Conservation (phyloP, 176 grass and related monocot species). For the Lolium rigidum region DNA sequence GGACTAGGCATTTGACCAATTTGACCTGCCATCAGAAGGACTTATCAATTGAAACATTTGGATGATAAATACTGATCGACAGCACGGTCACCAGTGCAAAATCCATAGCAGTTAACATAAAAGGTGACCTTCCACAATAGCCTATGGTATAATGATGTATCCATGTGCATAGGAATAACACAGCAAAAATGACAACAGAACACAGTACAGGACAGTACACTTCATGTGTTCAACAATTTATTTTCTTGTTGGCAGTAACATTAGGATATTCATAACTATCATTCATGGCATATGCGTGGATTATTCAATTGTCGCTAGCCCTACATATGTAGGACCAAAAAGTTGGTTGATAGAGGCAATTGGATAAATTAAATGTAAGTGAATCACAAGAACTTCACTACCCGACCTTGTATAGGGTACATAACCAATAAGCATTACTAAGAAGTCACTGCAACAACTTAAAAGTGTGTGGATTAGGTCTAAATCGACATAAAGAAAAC, state of each 20-base stretch:
- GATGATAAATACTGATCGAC: background rate
- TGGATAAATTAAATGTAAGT: conserved; percentile 9
- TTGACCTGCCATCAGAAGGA: conserved; percentile 74
- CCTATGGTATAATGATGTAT: background rate
- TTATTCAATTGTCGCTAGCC: background rate
- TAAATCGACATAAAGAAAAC: conserved; percentile 17
- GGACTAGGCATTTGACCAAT: conserved; percentile 88
- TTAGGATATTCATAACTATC: conserved; percentile 22
- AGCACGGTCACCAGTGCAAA: background rate
- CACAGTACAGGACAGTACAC: background rate
- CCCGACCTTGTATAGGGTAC: background rate
- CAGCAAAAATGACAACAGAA: conserved; percentile 7
- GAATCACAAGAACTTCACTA: background rate
- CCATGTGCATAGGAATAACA: background rate
- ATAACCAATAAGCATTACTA: conserved; percentile 14
- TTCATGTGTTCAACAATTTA: background rate
- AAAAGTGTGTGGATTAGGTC: background rate
- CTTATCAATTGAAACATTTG: conserved; percentile 8
- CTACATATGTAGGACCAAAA: background rate
- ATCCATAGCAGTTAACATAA: conserved; percentile 15
- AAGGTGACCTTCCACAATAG: background rate
- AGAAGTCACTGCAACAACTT: conserved; percentile 7
- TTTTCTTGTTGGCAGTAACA: conserved; percentile 18
- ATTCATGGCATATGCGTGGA: background rate
- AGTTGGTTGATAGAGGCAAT: background rate